A percentile compares a stretch with the other conserved stretches of the same genome.
Evolutionary conservation across 352 stramenopile genomes (phyloP).

Genomic region (Phytophthora citrophthora): DNA sequence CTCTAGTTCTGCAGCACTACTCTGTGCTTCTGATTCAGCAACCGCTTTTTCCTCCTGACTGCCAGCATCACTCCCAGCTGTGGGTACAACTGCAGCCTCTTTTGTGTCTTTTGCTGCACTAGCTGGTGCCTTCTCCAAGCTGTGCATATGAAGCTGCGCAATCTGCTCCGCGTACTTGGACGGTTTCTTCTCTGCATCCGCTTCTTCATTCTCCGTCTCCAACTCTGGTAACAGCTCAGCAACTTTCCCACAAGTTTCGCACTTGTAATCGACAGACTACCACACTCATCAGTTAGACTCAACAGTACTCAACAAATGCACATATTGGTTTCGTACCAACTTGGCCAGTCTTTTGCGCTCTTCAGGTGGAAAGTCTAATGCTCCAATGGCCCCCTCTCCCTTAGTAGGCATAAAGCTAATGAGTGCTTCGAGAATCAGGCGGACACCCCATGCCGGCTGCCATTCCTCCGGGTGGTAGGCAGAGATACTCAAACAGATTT

Average conservation of each 20-base stretch:
- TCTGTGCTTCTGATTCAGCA: background rate
- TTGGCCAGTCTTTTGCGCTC: slow-evolving; percentile 70
- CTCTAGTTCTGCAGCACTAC: slow-evolving; percentile 1
- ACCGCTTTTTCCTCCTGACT: background rate
- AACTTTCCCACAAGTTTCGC: slow-evolving; percentile 73
- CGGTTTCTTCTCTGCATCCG: slow-evolving; percentile 38
- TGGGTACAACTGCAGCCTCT: slow-evolving; percentile 4
- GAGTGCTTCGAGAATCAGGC: slow-evolving; percentile 97
- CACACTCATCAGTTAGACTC: background rate
- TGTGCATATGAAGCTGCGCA: slow-evolving; percentile 83
- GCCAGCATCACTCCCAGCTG: background rate
- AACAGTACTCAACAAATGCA: too few species aligned
- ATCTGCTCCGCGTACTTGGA: slow-evolving; percentile 86
- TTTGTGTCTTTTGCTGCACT: slow-evolving; percentile 18
- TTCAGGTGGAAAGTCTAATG: slow-evolving; percentile 75
- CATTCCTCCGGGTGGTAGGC: slow-evolving; percentile 98
- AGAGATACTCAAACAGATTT: slow-evolving; percentile 99
- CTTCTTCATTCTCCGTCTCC: slow-evolving; percentile 20
- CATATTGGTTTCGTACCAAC: slow-evolving; percentile 39
- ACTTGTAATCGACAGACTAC: slow-evolving; percentile 81
- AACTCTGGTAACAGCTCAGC: slow-evolving; percentile 74
- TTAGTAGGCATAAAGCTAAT: slow-evolving; percentile 97
- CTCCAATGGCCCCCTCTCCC: slow-evolving; percentile 83
- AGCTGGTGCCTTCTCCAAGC: slow-evolving; percentile 44
- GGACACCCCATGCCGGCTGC: slow-evolving; percentile 95